Evolutionary conservation across 2,329 filamentous ascomycete species (phyloP).

Genomic region (Aspergillus aculeatus): DNA sequence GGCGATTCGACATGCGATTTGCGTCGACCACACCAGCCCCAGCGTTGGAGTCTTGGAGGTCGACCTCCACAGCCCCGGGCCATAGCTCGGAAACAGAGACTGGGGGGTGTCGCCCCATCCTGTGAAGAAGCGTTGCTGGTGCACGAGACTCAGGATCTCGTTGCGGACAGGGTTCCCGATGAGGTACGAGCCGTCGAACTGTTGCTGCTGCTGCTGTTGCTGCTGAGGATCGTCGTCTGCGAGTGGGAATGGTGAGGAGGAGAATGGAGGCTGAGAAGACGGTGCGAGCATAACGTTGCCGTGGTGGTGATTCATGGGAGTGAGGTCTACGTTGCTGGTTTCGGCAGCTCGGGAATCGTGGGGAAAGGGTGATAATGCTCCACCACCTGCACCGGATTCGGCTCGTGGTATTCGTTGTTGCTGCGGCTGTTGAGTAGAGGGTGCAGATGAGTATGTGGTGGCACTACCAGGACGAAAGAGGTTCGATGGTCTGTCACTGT

Average conservation of each 20-base stretch:
- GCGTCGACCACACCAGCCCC: slow-evolving; percentile 86
- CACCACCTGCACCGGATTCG: slow-evolving; percentile 15
- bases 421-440: slow-evolving; percentile 15
- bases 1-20: slow-evolving; percentile 78
- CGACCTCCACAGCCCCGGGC: slow-evolving; percentile 17
- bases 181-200: slow-evolving; percentile 36
- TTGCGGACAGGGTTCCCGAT: slow-evolving; percentile 38
- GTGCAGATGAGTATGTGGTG: slow-evolving; percentile 10
- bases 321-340: slow-evolving; percentile 16
- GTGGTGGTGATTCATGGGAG: slow-evolving; percentile 12
- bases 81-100: slow-evolving; percentile 16
- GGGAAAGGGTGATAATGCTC: slow-evolving; percentile 22
- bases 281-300: slow-evolving; percentile 9
- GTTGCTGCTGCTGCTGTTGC: slow-evolving; percentile 2
- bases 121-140: slow-evolving; percentile 93
- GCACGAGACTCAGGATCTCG: slow-evolving; percentile 70
- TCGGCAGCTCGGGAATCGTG: slow-evolving; percentile 12
- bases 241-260: slow-evolving; percentile 29
- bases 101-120: slow-evolving; percentile 77
- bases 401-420: slow-evolving; percentile 12
- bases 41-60: slow-evolving; percentile 77
- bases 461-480: slow-evolving; percentile 7
- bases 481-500: slow-evolving; percentile 23
- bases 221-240: slow-evolving; percentile 26
- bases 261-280: slow-evolving; percentile 27